These are phyloP conservation scores for Nymphaea colorata DNA, from an alignment of 164 flowering plant species.

Conservation along the genomic window DNA sequence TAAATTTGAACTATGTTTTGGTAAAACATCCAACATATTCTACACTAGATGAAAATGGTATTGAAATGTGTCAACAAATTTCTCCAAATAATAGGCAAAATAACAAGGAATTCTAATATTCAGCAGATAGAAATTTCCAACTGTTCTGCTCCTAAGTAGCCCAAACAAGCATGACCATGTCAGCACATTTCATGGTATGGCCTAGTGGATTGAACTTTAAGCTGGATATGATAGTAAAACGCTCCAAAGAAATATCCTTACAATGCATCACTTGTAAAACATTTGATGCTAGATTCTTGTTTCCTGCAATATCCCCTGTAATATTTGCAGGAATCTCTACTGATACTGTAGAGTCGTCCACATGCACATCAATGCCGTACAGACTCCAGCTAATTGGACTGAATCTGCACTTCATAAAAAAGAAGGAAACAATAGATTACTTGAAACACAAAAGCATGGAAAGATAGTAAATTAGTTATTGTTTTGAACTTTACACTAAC, in stretches of 20 bases:
- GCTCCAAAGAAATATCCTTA: slow-evolving; percentile 22
- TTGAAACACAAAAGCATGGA: not conserved
- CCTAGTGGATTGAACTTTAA: not conserved
- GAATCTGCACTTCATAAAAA: slow-evolving; percentile 38
- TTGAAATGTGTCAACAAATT: too few species aligned
- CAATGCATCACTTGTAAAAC: slow-evolving; percentile 72
- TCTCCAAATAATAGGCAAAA: too few species aligned
- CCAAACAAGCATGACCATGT: not conserved
- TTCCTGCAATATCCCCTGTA: slow-evolving; percentile 85
- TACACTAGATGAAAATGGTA: too few species aligned
- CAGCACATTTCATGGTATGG: not conserved
- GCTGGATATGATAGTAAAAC: not conserved
- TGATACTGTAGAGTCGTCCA: slow-evolving; percentile 30
- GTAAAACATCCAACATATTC: too few species aligned
- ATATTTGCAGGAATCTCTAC: slow-evolving; percentile 65
- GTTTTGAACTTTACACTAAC: too few species aligned
- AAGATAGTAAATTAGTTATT: too few species aligned
- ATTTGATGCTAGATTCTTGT: slow-evolving; percentile 68
- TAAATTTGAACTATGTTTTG: too few species aligned
- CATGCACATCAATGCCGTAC: slow-evolving; percentile 39
- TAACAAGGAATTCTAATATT: too few species aligned
- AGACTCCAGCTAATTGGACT: slow-evolving; percentile 38
- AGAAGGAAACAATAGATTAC: not conserved
- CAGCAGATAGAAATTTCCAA: too few species aligned
- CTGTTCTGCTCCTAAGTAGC: too few species aligned